Base-by-base conservation (phyloP, 1,284 basidiomycete species). In the Ganoderma lingzhi region DNA sequence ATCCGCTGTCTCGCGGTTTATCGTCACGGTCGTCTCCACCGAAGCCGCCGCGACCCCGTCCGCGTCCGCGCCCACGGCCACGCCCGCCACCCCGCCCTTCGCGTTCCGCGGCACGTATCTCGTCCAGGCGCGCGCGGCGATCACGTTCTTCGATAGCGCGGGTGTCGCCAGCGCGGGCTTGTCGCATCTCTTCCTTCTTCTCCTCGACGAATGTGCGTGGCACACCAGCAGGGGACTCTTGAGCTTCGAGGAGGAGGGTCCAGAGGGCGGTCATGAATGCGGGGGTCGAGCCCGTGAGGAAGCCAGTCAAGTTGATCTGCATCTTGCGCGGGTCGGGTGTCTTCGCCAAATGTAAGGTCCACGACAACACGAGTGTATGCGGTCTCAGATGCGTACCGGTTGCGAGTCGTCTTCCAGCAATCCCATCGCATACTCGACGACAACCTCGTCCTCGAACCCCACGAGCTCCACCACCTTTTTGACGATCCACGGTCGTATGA, bases 361-460 rank as follows among this genome's bases (percentile, higher is more conserved):
- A 65, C 39, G 30, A n/a, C 14, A 15, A 15, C n/a, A 14, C 23
- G 59, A 17, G 32, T 58, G 37, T 63, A 51, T 35, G 37, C 23
- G 9, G n/a, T 70, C 30, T 23, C 32, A 60, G 55, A 35, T 32
- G 81, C 90, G 75, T 73, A 97, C 96, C n/a, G 94, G 92, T 73
- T 93, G 87, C 32, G 88, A 87, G 62, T 90, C 85, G 75, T 97
- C 95, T 79, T 99, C 97, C 8, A 99, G 83, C 58, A 98, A 86
- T 28, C 95, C 95, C 88, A 95, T 94, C 19, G 96, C 95, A 79
- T 98, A 99, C 80, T 99, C 97, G 35, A 98, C 92, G 39, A 99
- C 93, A 48, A 99, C 93, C 78, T 99, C 97, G 80, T 99, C 97
- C 78, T 99, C 97, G 63, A 99, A 91, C 6, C 96, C 96, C 48